Evolutionary conservation across 176 grass and related monocot genomes (phyloP), one percentile per base, ranked within the genome.

Genomic region (Carex kokanica): DNA sequence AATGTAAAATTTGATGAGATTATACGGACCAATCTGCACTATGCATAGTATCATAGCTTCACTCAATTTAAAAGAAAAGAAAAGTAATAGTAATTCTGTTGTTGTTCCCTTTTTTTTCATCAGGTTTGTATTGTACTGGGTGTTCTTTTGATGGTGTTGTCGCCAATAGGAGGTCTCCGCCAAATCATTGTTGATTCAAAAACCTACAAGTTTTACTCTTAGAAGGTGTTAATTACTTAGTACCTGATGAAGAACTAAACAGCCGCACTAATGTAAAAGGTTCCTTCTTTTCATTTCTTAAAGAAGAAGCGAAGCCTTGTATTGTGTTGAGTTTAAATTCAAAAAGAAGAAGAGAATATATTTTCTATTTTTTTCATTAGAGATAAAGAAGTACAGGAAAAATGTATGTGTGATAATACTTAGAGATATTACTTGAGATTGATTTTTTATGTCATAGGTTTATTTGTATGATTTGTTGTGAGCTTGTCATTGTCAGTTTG

Each of bases 101-200:
- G 12, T 36, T 29, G 36, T 79, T 78, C 7, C 68, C 60, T 73
- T 41, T 56, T 12, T 78, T 74, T 15, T 25, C 20, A 18, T 84
- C 60, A 88, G 86, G 24, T 70, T 56, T 88, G 86, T 65, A 97
- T 97, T 65, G 67, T 88, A n/a, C 7, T 97, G 16, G 93, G 93
- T 11, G 88, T 97, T 52, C 85, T 97, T 36, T 23, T 97, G 68
- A 93, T 90, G 91, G 8, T 97, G 4, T 83, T 84, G 27, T 91
- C 89, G 4, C 90, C 93, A 24, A 91, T 93, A n/a, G 94, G 91
- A 83, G 94, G 91, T 40, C 10, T 97, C 60, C 64, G 89, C 8
- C 80, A 87, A 75, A 91, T 87, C 21, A 78, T 87, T 9, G 16
- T 83, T 8, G 21, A 87, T 17, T 24, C 86, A n/a, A 87, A 83